These are phyloP conservation scores for Lactifluus volemus DNA, from an alignment of 768 basidiomycete species.

Conservation along the genomic window DNA sequence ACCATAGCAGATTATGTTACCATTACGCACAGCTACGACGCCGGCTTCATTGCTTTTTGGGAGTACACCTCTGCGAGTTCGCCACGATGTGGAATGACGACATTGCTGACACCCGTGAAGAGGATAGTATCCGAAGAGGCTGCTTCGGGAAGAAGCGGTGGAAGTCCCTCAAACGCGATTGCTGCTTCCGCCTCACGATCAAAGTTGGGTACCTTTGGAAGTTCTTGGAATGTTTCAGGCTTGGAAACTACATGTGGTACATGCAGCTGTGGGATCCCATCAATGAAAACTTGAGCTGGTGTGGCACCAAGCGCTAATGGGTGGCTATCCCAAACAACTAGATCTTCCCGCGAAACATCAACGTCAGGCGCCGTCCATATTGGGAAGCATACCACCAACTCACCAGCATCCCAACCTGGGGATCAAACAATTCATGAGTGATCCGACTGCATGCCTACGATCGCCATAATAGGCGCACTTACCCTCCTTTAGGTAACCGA, in stretches of 20 bases:
- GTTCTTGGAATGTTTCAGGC: slow-evolving; percentile 42
- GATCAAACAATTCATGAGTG: background rate
- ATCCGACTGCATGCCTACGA: slow-evolving; percentile 24
- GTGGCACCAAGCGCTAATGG: slow-evolving; percentile 74
- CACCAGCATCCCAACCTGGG: slow-evolving; percentile 59
- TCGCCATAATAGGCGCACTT: slow-evolving; percentile 45
- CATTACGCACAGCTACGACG: slow-evolving; percentile 45
- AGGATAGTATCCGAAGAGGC: slow-evolving; percentile 33
- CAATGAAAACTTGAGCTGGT: slow-evolving; percentile 78
- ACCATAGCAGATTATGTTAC: slow-evolving; percentile 48
- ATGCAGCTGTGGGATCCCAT: slow-evolving; percentile 66
- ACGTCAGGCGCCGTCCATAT: slow-evolving; percentile 24
- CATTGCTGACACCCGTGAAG: slow-evolving; percentile 55
- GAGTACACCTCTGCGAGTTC: slow-evolving; percentile 29
- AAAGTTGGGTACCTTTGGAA: slow-evolving; percentile 51
- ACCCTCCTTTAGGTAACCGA: slow-evolving; percentile 63
- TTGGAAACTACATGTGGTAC: slow-evolving; percentile 44
- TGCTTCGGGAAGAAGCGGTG: slow-evolving; percentile 44
- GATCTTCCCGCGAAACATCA: slow-evolving; percentile 65
- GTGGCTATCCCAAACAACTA: slow-evolving; percentile 67
- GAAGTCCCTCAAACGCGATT: slow-evolving; percentile 53
- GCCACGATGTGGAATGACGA: slow-evolving; percentile 33
- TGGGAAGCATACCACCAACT: slow-evolving; percentile 5
- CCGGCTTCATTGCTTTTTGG: slow-evolving; percentile 16
- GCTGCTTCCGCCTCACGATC: slow-evolving; percentile 46